Evolutionary conservation across 306 rosid species (phyloP).

Genomic region (Vigna radiata): DNA sequence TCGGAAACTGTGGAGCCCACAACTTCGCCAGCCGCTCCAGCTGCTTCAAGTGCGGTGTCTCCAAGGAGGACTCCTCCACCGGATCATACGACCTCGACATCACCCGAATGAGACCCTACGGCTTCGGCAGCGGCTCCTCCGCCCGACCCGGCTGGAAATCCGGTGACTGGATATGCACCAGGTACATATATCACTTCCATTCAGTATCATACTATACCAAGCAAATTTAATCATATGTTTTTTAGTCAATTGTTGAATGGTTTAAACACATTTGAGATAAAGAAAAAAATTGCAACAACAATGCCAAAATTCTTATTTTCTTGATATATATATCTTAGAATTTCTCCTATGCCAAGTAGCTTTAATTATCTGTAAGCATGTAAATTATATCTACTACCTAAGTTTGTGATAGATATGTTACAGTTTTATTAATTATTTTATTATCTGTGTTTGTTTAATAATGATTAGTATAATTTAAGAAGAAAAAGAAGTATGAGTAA

Average conservation of each 20-base stretch:
- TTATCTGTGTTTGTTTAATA: no score
- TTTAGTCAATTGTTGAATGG: background rate
- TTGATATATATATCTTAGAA: no score
- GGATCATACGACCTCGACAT: conserved; percentile 56
- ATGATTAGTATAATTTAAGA: background rate
- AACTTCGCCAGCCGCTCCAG: conserved; percentile 93
- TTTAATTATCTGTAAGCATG: background rate
- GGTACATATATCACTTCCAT: conserved; percentile 46
- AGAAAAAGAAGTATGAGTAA: background rate
- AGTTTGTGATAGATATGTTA: background rate
- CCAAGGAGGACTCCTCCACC: conserved; percentile 67
- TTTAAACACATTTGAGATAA: no score
- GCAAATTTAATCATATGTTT: no score
- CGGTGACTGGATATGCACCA: conserved; percentile 91
- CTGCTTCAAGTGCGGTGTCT: conserved; percentile 90
- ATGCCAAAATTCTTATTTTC: no score
- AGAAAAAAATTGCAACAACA: no score
- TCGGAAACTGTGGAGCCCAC: conserved; percentile 85
- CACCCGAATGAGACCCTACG: conserved; percentile 57
- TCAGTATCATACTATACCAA: background rate
- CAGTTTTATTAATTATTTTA: background rate
- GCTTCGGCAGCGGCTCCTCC: conserved; percentile 54
- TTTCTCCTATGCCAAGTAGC: background rate
- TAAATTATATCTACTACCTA: background rate
- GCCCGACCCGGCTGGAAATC: conserved; percentile 87